Conservation (phyloP, 2,329 filamentous ascomycete species). For the Xylaria hypoxylon region DNA sequence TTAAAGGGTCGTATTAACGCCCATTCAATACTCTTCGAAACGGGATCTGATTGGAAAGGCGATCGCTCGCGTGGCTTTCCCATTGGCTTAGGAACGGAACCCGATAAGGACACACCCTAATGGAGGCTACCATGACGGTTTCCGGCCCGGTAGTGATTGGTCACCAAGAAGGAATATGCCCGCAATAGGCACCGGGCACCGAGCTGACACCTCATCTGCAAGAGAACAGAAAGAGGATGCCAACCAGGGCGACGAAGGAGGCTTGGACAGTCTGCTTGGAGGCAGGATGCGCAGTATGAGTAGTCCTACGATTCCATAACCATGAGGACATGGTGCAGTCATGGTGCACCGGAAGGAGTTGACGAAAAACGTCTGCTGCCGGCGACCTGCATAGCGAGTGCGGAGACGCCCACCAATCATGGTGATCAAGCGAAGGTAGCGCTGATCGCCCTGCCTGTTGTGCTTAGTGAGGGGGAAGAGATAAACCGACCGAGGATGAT, state of each 20-base stretch:
- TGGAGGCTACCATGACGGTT: constrained; percentile 11
- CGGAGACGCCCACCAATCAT: background rate
- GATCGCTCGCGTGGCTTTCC: background rate
- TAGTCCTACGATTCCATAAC: background rate
- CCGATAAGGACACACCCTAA: background rate
- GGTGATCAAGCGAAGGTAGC: background rate
- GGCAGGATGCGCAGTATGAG: background rate
- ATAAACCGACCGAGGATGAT: background rate
- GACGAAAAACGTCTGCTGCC: background rate
- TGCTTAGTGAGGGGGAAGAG: background rate
- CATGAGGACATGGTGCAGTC: background rate
- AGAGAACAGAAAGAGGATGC: background rate
- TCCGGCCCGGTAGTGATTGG: constrained; percentile 24
- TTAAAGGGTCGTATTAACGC: constrained; percentile 2
- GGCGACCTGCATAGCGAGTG: background rate
- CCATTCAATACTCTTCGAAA: background rate
- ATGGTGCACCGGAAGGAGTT: background rate
- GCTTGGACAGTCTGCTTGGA: background rate
- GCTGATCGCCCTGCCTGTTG: constrained; percentile 9
- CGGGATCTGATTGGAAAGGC: constrained; percentile 4
- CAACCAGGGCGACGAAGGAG: constrained; percentile 6
- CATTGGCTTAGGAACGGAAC: background rate
- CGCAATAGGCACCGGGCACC: constrained; percentile 12
- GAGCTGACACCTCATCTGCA: constrained; percentile 15
- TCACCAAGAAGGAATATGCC: background rate